Percentiles rank a stretch among this genome's conserved stretches.
Evolutionary conservation across 2,329 filamentous ascomycete genomes (phyloP).

Genomic region (Lasiodiplodia sp.): DNA sequence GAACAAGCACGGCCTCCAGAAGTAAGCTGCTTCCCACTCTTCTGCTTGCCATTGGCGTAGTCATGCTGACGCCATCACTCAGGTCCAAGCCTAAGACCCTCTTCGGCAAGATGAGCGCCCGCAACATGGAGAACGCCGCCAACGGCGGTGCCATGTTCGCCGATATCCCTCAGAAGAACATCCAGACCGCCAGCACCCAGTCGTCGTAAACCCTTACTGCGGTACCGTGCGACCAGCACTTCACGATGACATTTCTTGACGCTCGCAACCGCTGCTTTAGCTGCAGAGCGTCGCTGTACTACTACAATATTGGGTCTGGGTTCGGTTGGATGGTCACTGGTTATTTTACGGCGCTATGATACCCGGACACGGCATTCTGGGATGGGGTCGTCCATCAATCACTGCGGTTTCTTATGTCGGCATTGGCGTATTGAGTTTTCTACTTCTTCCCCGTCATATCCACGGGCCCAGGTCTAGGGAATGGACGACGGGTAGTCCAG

Average conservation of each 20-base stretch:
- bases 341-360: slow-evolving; percentile 30
- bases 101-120: slow-evolving; percentile 51
- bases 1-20: slow-evolving; percentile 82
- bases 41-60: not conserved
- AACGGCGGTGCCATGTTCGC: slow-evolving; percentile 43
- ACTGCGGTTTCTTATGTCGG: slow-evolving; percentile 24
- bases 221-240: not conserved
- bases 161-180: slow-evolving; percentile 38
- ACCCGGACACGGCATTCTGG: slow-evolving; percentile 30
- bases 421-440: not conserved
- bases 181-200: slow-evolving; percentile 1
- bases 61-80: not conserved
- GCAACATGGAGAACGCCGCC: slow-evolving; percentile 45
- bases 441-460: not conserved
- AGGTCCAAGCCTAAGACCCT: slow-evolving; percentile 51
- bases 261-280: not conserved
- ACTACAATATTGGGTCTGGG: slow-evolving; percentile 24
- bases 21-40: slow-evolving; percentile 40
- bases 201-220: not conserved
- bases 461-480: not conserved
- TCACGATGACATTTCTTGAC: not conserved
- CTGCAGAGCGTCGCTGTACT: not conserved
- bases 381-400: slow-evolving; percentile 25
- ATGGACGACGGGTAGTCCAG: not conserved
- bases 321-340: slow-evolving; percentile 6